Evolutionary conservation across 116 monocot genomes (phyloP).

Genomic region (Cymodocea nodosa): DNA sequence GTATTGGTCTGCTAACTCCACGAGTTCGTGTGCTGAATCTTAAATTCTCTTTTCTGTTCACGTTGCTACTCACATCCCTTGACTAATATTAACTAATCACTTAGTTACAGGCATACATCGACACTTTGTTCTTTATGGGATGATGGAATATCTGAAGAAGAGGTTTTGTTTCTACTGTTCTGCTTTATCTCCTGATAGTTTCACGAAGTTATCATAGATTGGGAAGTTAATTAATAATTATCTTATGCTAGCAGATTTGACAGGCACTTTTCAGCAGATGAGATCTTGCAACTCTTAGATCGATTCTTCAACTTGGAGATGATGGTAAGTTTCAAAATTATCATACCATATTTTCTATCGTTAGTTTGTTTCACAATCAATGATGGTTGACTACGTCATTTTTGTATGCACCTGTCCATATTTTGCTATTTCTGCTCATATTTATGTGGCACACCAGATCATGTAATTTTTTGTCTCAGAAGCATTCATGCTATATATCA

Average conservation of each 20-base stretch:
- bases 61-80: neutral
- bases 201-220: neutral
- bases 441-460: too few relatives aligned
- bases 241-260: conserved; percentile 4
- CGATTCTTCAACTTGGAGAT: conserved; percentile 95
- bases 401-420: too few relatives aligned
- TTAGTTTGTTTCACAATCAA: too few relatives aligned
- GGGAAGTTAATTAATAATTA: neutral
- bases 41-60: neutral
- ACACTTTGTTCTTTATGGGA: conserved; percentile 89
- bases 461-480: too few relatives aligned
- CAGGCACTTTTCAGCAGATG: conserved; percentile 70
- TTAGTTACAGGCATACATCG: conserved; percentile 58
- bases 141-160: conserved; percentile 67
- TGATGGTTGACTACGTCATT: too few relatives aligned
- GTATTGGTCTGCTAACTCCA: too few relatives aligned
- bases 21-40: neutral
- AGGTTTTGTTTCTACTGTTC: conserved; percentile 26
- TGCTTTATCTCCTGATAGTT: neutral
- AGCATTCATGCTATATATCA: too few relatives aligned
- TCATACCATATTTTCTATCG: too few relatives aligned
- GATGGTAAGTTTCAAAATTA: conserved; percentile 38
- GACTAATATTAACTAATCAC: neutral
- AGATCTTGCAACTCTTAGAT: conserved; percentile 79
- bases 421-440: too few relatives aligned